Evolutionary conservation across 2,329 filamentous ascomycete species (phyloP), one percentile per base, ranked within the genome.

Genomic region (Ascochyta rabiei): DNA sequence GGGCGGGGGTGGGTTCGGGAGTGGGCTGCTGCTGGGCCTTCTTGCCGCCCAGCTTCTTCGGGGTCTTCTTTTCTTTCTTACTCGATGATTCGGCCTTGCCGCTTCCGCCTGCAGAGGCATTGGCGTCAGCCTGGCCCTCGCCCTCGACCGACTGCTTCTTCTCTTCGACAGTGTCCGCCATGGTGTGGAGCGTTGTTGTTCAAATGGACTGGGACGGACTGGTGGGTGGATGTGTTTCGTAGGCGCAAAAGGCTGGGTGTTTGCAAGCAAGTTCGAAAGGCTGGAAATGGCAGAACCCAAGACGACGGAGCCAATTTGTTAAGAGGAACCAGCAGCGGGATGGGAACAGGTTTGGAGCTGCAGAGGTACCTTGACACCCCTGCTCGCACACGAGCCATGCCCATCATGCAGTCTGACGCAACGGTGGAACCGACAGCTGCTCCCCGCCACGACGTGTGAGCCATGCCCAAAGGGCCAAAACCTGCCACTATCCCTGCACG

Each of bases 31-130:
- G 73, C 65, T 77, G 73, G 59, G 70, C 67, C 64, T 77, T 74
- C 71, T 80, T 80, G 59, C 69, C 69, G 66, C 78, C 77, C 61
- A 81, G 70, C 75, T 81, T 81, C 71, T 80, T 79, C 33, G 79
- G 79, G 55, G 77, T 76, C 66, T 77, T 78, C 70, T 79, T 81
- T 64, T 76, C 74, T 75, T 76, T 77, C 75, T 77, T 74, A 75
- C 72, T 75, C 68, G 70, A 71, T 70, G 68, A 73, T 67, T 74
- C 71, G 44, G 70, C 71, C 55, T 57, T 72, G 54, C 70, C 72
- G 58, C 70, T 73, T 61, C 60, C 72, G 61, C 72, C 72, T 41
- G 73, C 38, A 19, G 69, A 72, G 44, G 72, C 72, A 57, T 68
- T 69, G 63, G 67, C 71, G 59, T 74, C 65, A 43, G 72, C 72